Conservation (phyloP, 768 basidiomycete genomes). For the Leucosporidium yakuticum region DNA sequence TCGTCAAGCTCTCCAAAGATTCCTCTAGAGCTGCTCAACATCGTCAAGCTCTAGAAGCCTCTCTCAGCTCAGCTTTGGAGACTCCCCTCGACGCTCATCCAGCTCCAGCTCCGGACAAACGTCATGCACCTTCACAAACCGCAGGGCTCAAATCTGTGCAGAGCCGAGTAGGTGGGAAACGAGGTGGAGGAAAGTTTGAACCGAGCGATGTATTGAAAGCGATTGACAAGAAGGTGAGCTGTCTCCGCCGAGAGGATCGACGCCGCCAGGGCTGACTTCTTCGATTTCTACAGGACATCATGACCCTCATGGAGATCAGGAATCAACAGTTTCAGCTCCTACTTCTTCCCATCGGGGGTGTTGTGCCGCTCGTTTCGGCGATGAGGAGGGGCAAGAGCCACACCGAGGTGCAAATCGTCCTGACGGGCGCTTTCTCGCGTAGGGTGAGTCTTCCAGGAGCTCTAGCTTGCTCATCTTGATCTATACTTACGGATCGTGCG, state of each 20-base stretch:
- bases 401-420: slow-evolving; percentile 70
- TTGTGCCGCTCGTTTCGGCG: slow-evolving; percentile 84
- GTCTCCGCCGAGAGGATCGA: background rate
- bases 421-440: slow-evolving; percentile 53
- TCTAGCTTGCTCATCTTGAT: no score
- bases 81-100: background rate
- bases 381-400: slow-evolving; percentile 54
- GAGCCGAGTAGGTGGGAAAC: background rate
- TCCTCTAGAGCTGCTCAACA: background rate
- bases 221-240: slow-evolving; percentile 58
- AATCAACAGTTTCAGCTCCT: slow-evolving; percentile 52
- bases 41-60: background rate
- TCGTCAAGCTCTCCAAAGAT: background rate
- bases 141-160: background rate
- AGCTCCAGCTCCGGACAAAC: background rate
- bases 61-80: background rate
- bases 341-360: slow-evolving; percentile 71
- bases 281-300: slow-evolving; percentile 51
- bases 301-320: slow-evolving; percentile 60
- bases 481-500: no score
- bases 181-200: slow-evolving; percentile 43
- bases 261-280: background rate
- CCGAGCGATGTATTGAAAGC: slow-evolving; percentile 71
- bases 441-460: background rate
- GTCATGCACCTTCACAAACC: background rate